Evolutionary conservation across 352 stramenopile species (phyloP), one percentile per base, ranked within the genome.

Genomic region (Phytopythium sindhum): DNA sequence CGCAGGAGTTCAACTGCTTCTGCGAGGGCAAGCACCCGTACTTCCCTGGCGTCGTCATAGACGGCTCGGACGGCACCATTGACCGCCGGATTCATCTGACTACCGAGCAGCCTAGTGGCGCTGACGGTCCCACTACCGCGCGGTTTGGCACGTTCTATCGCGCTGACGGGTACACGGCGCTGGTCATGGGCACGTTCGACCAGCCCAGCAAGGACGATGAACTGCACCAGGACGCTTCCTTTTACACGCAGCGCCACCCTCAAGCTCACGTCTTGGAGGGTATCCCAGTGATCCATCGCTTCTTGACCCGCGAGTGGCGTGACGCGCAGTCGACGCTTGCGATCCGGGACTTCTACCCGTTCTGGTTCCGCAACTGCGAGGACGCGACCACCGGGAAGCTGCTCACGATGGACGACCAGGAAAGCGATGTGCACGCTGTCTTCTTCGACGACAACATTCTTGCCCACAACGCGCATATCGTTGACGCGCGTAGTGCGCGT

Each of bases 391-490:
- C 85, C 0, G 81, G 81, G 15, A 93, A 93, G 52, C 59, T 93
- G 26, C 57, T 93, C 65, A 70, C 71, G 1, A 23, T 93, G 7
- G 72, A 88, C 17, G 31, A 63, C 12, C 53, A 50, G 0, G 77
- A 86, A 21, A 48, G 69, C 29, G 59, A 65, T 42, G 60, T 81
- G 12, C 77, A 88, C 62, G 57, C 70, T 24, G 60, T 93, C 39
- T 93, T 93, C 59, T 91, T 93, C n/a, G 85, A 93, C 52, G 85
- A 93, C 63, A 93, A 93, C 54, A 87, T 93, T 53, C 61, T 93
- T 2, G 8, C 53, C 0, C 66, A 88, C 29, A 81, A 91, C 26
- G 74, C 85, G 10, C 85, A 91, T 60, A 93, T 93, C 56, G 81
- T 91, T 17, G 85, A 93, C 44, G 81, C 69, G 14, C 69, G 85